Base-by-base conservation (phyloP, 306 rosid genomes). In the Cicer bijugum region DNA sequence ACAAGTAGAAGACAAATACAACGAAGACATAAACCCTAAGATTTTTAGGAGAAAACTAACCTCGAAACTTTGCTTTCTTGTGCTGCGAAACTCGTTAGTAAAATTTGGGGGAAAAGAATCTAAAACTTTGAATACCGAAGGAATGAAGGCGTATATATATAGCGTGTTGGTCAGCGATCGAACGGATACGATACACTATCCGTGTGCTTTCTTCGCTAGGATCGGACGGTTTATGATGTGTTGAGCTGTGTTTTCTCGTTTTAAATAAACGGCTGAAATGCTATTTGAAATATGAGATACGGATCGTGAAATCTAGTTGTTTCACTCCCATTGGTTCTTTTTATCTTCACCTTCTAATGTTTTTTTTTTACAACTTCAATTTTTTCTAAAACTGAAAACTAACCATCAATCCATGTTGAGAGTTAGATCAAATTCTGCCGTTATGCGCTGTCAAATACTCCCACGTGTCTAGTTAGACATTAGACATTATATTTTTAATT, bases 61-160 rank as follows among this genome's bases (percentile, higher is more conserved):
- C 88, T 83, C 65, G 11, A 51, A 12, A 15, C 45, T 66, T 19
- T 33, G 50, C 2, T 75, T 55, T 51, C 63, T 58, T 38, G 39
- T 78, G 20, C 8, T 7, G 1, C 9, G 12, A 1, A 4, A 19
- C 51, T 38, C 12, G 60, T 1, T 7, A 0, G 20, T 11, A 1
- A 9, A 33, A 62, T 8, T 19, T 23, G 1, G 58, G 2, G 1
- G 15, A 1, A 3, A 52, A 38, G 8, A 71, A 50, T 69, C 47
- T n/a, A 50, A 68, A 69, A 10, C n/a, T 35, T 51, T 35, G 12
- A 14, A 35, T 0, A 3, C 0, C 0, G 1, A 9, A 11, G 47
- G 0, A 2, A 9, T 69, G 61, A 35, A 19, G 61, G 74, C 6
- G 3, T 69, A 69, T 50, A 69, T 69, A 50, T 69, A 69, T 69